A percentile compares a stretch with the other conserved stretches of the same genome.
Conservation (phyloP, 768 basidiomycete genomes). For the Hirschioporus abietinus region DNA sequence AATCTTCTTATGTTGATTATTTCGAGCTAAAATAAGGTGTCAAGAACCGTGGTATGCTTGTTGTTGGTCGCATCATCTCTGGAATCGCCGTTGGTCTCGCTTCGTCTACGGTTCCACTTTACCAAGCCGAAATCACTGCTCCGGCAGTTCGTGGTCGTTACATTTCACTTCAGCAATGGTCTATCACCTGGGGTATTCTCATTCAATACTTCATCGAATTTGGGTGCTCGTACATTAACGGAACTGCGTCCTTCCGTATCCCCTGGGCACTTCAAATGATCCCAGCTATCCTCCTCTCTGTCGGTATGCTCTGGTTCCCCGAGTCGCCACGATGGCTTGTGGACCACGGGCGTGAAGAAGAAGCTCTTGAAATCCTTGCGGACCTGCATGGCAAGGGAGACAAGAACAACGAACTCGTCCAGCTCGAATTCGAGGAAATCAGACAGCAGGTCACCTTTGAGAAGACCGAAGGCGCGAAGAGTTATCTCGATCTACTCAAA, state of each 20-base stretch:
- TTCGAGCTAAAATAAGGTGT: constrained; percentile 3
- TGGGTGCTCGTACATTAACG: constrained; percentile 68
- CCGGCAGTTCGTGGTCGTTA: constrained; percentile 69
- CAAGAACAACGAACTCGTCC: constrained; percentile 51
- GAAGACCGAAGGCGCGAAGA: constrained; percentile 65
- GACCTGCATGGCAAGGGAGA: constrained; percentile 70
- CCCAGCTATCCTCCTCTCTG: constrained; percentile 61
- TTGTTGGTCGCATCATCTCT: constrained; percentile 61
- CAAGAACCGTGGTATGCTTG: constrained; percentile 71
- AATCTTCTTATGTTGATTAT: not conserved
- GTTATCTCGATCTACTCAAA: constrained; percentile 60
- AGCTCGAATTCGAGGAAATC: constrained; percentile 69
- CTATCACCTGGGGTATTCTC: constrained; percentile 75
- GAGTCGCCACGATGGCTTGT: constrained; percentile 57
- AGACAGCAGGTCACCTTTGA: constrained; percentile 51
- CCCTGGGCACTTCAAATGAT: constrained; percentile 80
- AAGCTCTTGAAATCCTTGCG: constrained; percentile 67
- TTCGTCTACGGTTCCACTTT: constrained; percentile 64
- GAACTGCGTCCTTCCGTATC: constrained; percentile 69
- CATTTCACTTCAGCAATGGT: constrained; percentile 74
- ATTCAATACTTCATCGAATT: constrained; percentile 74
- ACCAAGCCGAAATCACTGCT: constrained; percentile 71
- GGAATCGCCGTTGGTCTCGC: constrained; percentile 65
- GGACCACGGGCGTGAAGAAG: constrained; percentile 52
- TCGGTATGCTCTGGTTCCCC: constrained; percentile 65